Base-by-base conservation (phyloP, 169 alveolate species). In the Fabrea salina region DNA sequence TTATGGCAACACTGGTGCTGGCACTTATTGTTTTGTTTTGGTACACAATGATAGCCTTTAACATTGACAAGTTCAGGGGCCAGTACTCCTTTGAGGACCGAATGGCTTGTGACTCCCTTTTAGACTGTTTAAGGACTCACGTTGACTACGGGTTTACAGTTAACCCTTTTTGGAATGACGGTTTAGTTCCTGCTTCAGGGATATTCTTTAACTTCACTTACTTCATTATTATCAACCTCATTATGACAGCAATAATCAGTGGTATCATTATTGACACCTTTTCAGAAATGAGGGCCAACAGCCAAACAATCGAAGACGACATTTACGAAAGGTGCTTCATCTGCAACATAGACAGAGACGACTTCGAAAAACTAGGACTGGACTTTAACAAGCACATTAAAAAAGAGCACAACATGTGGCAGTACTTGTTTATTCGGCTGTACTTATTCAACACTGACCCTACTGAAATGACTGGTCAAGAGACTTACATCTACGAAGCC, bases 211-310 rank as follows among this genome's bases (percentile, higher is more conserved):
- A 89, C 70, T 61, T 86, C 16, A 84, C 81, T 35, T 88, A 92
- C 67, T 80, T 87, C 39, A 80, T 92, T 50, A 72, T 92, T 33
- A 86, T 87, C 44, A 86, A 44, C 11, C 11, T 89, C 50, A 78
- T 92, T 41, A 82, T 92, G 43, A 89, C 87, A 32, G 84, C 88
- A 76, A 87, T 92, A 77, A 87, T 92, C 41, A 82, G 94, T 27
- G 96, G 94, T 87, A 89, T 92, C 74, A 89, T 92, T 64, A 88
- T 92, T 77, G 96, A 92, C 79, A 89, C 92, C 41, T 92, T 92
- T 56, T 90, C 91, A 5, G 92, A 86, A 22, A 79, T 92, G 30
- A 87, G 96, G 87, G 92, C 85, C 43, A 79, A 85, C 32, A 90
- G 85, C 77, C 50, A 66, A 11, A 82, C 75, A 53, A 89, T 82